Percentiles rank a stretch among this genome's conserved stretches.
Evolutionary conservation across 2,329 filamentous ascomycete genomes (phyloP).

Genomic region (Aspergillus sp.): DNA sequence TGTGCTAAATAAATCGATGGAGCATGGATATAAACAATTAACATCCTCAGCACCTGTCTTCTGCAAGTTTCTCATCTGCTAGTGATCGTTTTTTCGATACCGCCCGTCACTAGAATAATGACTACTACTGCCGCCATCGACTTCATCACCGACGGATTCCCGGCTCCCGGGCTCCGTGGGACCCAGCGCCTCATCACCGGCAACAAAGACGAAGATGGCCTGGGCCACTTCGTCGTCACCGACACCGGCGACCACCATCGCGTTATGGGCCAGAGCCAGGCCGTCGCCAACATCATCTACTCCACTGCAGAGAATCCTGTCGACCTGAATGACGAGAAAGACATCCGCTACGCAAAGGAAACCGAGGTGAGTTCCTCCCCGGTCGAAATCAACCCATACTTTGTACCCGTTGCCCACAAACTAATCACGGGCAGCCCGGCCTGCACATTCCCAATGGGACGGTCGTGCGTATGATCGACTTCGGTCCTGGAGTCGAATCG

Average conservation of each 20-base stretch:
- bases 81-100: no score
- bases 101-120: no score
- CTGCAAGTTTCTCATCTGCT: no score
- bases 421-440: constrained; percentile 28
- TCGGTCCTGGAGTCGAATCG: constrained; percentile 2
- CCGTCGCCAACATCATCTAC: constrained; percentile 1
- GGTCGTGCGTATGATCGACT: constrained; percentile 14
- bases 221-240: neutral
- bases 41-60: no score
- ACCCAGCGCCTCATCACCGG: constrained; percentile 1
- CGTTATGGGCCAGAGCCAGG: neutral
- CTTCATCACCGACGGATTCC: constrained; percentile 1
- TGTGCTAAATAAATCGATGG: no score
- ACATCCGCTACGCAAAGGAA: constrained; percentile 1
- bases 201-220: constrained; percentile 2
- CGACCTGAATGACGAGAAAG: constrained; percentile 1
- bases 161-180: no score
- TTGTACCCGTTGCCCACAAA: neutral
- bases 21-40: no score
- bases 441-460: constrained; percentile 41
- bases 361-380: neutral
- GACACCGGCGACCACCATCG: constrained; percentile 1
- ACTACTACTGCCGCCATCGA: neutral
- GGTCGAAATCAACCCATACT: neutral
- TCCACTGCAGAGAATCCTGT: neutral